Evolutionary conservation across 306 rosid genomes (phyloP).

Genomic region (Leucaena leucocephala): DNA sequence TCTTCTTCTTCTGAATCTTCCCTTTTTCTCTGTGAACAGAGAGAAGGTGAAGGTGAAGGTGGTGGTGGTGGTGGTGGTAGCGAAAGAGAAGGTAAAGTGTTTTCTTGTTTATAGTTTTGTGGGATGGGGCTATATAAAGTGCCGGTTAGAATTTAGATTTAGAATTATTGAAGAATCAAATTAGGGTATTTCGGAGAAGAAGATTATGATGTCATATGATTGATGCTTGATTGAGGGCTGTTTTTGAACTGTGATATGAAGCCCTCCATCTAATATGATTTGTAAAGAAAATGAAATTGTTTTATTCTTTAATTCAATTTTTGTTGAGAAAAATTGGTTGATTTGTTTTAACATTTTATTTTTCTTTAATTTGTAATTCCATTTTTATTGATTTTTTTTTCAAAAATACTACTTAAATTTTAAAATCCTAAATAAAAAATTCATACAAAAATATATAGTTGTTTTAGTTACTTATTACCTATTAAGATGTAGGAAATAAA

Average conservation of each 20-base stretch:
- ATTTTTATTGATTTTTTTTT: neutral
- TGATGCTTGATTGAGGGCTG: constrained; percentile 3
- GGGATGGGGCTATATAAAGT: neutral
- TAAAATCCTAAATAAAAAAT: too few species aligned
- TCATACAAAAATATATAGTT: too few species aligned
- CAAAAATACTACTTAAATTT: too few species aligned
- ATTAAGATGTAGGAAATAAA: too few species aligned
- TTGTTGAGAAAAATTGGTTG: too few species aligned
- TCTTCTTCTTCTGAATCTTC: neutral
- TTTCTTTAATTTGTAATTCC: neutral
- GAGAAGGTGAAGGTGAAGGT: neutral
- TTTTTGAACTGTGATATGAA: neutral
- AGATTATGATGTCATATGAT: neutral
- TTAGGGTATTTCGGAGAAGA: neutral
- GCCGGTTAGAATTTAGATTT: neutral
- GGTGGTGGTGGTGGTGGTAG: neutral
- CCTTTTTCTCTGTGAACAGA: neutral
- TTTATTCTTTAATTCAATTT: neutral
- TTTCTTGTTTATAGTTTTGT: neutral
- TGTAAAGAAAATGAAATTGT: neutral
- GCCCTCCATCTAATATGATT: constrained; percentile 19
- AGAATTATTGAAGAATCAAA: constrained; percentile 2
- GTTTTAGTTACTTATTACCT: too few species aligned
- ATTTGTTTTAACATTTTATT: neutral
- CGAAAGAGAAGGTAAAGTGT: constrained; percentile 3